Base-by-base conservation (phyloP, 306 rosid species). In the Quercus mongolica region DNA sequence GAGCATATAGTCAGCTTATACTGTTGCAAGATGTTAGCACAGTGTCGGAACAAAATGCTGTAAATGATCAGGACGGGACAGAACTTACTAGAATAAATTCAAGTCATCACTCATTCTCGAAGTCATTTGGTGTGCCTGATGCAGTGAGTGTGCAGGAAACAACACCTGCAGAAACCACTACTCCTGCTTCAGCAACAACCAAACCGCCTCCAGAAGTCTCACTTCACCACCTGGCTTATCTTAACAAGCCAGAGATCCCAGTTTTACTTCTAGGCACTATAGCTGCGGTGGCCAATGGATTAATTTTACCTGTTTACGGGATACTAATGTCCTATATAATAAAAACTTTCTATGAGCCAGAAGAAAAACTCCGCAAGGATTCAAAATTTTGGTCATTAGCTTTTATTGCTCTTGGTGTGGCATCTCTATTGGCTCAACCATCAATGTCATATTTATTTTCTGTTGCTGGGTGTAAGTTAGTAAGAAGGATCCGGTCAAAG, bases 221-320 rank as follows among this genome's bases (percentile, higher is more conserved):
- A 15, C 79, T 88, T 61, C 30, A 71, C 26, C 85, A 89, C 63
- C 90, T 93, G 57, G 93, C 93, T 11, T 78, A 69, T 81, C 93
- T 93, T 71, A 93, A 93, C 87, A 93, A 89, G 81, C 93, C 94
- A 11, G 98, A 93, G 86, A 82, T 90, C 83, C 93, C 88, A 59
- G 71, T 80, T 19, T 80, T 93, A 67, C 73, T 90, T 19, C 55
- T 87, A 38, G 98, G 94, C 21, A 72, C 85, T 30, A 25, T 89
- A 56, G 93, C 89, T 71, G 97, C 98, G 35, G 80, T 79, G 21
- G 73, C 64, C 81, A 83, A 68, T 76, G 98, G 97, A 6, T 26
- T 81, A 23, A 14, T 88, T 73, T 78, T 83, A 31, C 97, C 97
- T 23, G 14, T 73, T 63, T 71, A 81, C 20, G 97, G 94, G 69